Percentiles rank a stretch among this genome's conserved stretches.
phyloP scores from a whole-genome alignment of 306 rosid species.

The Myrica gale region DNA sequence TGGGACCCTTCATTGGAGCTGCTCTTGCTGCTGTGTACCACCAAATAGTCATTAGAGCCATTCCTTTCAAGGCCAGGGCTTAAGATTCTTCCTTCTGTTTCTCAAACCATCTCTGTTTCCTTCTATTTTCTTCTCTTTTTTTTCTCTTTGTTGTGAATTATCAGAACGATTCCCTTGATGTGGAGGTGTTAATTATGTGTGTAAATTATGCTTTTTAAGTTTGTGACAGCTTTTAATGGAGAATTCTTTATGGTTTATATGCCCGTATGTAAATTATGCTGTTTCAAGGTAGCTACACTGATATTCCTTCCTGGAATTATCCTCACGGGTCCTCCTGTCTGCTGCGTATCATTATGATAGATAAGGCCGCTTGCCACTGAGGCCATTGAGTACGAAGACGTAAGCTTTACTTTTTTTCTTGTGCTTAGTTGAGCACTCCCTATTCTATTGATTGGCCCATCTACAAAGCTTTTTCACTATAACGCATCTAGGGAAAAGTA shows the following conservation, averaged over 20 bases:
- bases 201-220: conserved; percentile 38
- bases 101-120: not conserved
- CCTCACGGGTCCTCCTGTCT: no score
- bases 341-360: no score
- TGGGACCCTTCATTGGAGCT: conserved; percentile 92
- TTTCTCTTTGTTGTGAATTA: not conserved
- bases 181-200: conserved; percentile 27
- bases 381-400: no score
- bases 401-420: no score
- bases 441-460: no score
- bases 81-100: conserved; percentile 7
- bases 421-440: no score
- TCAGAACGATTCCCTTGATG: conserved; percentile 10
- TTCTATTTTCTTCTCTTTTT: not conserved
- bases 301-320: no score
- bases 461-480: no score
- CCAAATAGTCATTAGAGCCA: conserved; percentile 82
- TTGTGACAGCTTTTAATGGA: conserved; percentile 29
- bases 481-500: no score
- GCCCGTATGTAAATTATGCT: no score
- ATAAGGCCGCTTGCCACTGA: no score
- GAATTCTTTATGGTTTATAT: conserved; percentile 32
- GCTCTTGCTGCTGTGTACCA: conserved; percentile 88
- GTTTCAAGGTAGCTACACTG: not conserved
- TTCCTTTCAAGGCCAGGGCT: conserved; percentile 77